phyloP scores from a whole-genome alignment of 2,329 filamentous ascomycete genomes.

The Ophiocordyceps robertsii region DNA sequence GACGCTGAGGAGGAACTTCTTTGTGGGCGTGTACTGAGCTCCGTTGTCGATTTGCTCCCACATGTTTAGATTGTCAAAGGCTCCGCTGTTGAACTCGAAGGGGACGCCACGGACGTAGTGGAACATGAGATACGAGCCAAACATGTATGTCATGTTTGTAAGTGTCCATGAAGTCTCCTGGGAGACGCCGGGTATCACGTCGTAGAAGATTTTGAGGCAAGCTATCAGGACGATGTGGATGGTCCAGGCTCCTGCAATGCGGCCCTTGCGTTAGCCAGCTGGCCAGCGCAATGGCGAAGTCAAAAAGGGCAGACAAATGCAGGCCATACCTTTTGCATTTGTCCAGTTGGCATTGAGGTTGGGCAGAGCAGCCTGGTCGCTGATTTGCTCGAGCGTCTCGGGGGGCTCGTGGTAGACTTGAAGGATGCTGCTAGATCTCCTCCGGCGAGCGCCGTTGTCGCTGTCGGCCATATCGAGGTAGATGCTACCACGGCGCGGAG shows the following conservation, averaged over 20 bases:
- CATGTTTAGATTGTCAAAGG: conserved; percentile 99
- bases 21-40: conserved; percentile 94
- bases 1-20: conserved; percentile 93
- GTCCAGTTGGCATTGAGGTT: conserved; percentile 99
- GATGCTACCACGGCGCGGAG: conserved; percentile 46
- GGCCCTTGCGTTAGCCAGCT: background rate
- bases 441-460: conserved; percentile 60
- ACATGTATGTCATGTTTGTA: conserved; percentile 98
- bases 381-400: conserved; percentile 95
- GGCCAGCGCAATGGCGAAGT: background rate
- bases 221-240: conserved; percentile 92
- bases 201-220: conserved; percentile 88
- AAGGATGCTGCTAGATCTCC: conserved; percentile 88
- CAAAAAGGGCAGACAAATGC: background rate
- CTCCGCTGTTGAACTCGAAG: conserved; percentile 96
- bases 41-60: conserved; percentile 99
- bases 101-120: conserved; percentile 96
- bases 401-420: conserved; percentile 91
- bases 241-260: conserved; percentile 72
- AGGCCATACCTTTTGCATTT: conserved; percentile 77
- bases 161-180: conserved; percentile 98
- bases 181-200: conserved; percentile 89
- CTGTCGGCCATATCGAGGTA: conserved; percentile 47
- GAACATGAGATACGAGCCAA: conserved; percentile 98
- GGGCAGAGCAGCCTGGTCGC: conserved; percentile 84